Evolutionary conservation across 345 rosid species (phyloP).

Genomic region (Psidium guajava): DNA sequence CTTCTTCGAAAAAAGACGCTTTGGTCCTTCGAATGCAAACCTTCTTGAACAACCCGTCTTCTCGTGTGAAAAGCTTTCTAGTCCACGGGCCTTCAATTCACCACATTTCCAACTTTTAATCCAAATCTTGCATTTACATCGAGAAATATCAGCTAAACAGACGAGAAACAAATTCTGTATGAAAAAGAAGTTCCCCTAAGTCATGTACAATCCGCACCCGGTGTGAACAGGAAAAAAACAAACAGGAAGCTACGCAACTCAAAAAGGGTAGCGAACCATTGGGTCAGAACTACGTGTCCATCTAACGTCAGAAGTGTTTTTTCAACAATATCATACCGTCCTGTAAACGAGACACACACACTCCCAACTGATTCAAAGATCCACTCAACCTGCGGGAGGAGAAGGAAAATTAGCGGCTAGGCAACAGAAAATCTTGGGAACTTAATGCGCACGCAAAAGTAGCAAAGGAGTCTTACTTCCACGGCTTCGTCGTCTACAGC

Average conservation of each 20-base stretch:
- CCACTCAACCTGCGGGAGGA: slow-evolving; percentile 17
- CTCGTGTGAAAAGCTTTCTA: neutral
- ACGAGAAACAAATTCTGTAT: neutral
- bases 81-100: too few species aligned
- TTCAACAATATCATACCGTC: neutral
- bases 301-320: neutral
- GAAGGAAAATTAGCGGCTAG: neutral
- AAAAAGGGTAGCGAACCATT: neutral
- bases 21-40: neutral
- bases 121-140: neutral
- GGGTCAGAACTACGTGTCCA: neutral
- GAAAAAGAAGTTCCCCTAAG: neutral
- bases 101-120: neutral
- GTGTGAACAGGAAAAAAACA: too few species aligned
- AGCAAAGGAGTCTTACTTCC: slow-evolving; percentile 4
- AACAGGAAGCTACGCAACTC: neutral
- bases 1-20: neutral
- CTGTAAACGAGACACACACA: neutral
- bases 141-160: neutral
- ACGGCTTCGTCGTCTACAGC: neutral
- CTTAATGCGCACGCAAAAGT: neutral
- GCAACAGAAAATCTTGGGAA: neutral
- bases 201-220: neutral
- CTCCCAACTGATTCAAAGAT: neutral
- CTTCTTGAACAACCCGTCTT: neutral